Evolutionary conservation across 495 filamentous ascomycete genomes (phyloP), one percentile per base, ranked within the genome.

Genomic region (Podospora fimiseda): DNA sequence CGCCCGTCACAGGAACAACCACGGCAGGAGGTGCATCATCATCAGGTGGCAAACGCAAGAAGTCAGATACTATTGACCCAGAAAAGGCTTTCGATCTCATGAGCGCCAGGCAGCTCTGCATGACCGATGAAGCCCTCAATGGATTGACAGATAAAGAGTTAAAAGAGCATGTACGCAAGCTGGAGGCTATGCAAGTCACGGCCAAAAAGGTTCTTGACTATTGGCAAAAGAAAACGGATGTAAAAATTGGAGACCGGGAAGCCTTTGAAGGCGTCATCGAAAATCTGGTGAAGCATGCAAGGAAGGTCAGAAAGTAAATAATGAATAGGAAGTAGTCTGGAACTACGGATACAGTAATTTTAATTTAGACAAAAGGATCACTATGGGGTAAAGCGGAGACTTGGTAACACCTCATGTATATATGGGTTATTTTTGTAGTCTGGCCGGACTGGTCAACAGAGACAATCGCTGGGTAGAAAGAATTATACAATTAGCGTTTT

Each of bases 211-310:
- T 93, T 39, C 76, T 96, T 27, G 87, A 88, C 52, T 95, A 90
- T 60, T 99, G 94, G 93, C 78, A 89, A 45, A 87, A 85, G 75
- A 75, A 84, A 59, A 83, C 83, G 27, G 90, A 96, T 62, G 86
- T 87, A 48, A 86, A 90, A 50, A 73, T 94, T 50, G 83, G 86
- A 22, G 92, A 99, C 57, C 87, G 94, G 60, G 92, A 96, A 70
- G 89, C 89, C 5, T 96, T 99, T 74, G 93, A 99, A 63, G 89
- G 87, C 0, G 93, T 99, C 8, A 96, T 99, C 76, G 94, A 96
- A 72, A 96, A 96, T 65, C 71, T 99, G 52, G 93, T 99, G 40
- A 93, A 87, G 68, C 93, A 96, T 74, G 93, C 94, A 8, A 78
- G 90, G 70, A 88, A 91, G 64, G 84, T 88, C 43, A 76, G 93